Evolutionary conservation across 2,329 filamentous ascomycete species (phyloP).

Genomic region (Colletotrichum paranaense): DNA sequence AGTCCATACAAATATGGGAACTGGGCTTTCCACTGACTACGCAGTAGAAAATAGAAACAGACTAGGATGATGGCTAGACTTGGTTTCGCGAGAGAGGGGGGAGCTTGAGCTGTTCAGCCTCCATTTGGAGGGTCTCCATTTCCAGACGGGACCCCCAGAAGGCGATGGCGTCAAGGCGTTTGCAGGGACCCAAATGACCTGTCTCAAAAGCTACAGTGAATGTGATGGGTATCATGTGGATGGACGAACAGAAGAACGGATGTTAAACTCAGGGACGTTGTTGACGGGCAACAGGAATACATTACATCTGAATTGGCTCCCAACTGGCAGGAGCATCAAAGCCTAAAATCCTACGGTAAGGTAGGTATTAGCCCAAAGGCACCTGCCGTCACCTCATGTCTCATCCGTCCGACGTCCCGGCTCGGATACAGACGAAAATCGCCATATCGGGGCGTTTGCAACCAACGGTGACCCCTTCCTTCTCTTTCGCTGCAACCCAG

Average conservation of each 20-base stretch:
- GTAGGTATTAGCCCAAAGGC: neutral
- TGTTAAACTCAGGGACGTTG: neutral
- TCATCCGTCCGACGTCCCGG: neutral
- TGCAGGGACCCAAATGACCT: neutral
- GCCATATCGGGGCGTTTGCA: slow-evolving; percentile 49
- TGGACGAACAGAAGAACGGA: neutral
- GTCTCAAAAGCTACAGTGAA: neutral
- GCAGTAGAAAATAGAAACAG: neutral
- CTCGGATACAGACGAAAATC: slow-evolving; percentile 10
- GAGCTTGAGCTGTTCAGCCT: slow-evolving; percentile 16
- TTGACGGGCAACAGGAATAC: neutral
- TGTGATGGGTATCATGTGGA: neutral
- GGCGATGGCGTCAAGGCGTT: slow-evolving; percentile 16
- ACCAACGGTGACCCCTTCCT: slow-evolving; percentile 39
- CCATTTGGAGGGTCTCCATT: slow-evolving; percentile 19
- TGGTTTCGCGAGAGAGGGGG: neutral
- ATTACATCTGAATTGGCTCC: neutral
- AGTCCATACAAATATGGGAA: neutral
- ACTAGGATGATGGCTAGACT: slow-evolving; percentile 12
- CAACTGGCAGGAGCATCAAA: neutral
- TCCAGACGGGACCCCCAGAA: slow-evolving; percentile 2
- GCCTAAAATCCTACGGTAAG: neutral
- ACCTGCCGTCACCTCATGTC: neutral
- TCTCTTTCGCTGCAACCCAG: slow-evolving; percentile 28
- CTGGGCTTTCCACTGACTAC: neutral